Percentiles rank a stretch among this genome's conserved stretches.
Evolutionary conservation across 2,329 filamentous ascomycete genomes (phyloP).

Genomic region (Trichophyton rubrum): DNA sequence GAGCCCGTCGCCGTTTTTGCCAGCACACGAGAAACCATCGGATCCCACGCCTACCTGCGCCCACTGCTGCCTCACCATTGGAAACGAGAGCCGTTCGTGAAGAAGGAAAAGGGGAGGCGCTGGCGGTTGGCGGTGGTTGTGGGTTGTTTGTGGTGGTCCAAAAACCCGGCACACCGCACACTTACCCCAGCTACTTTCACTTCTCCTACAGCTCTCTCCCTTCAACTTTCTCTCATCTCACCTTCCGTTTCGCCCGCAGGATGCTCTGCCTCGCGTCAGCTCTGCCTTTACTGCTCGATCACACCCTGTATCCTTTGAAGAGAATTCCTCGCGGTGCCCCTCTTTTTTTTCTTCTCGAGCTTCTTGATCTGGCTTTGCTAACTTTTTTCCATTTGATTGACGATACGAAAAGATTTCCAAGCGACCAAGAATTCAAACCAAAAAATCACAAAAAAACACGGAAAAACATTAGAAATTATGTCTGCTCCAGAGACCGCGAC

Average conservation of each 20-base stretch:
- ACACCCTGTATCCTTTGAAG: conserved; percentile 8
- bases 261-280: not conserved
- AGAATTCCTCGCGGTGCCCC: not conserved
- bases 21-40: not conserved
- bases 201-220: not conserved
- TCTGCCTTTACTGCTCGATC: conserved; percentile 12
- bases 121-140: not conserved
- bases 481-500: conserved; percentile 65
- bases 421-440: not conserved
- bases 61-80: not conserved
- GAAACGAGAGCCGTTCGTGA: not conserved
- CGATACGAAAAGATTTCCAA: not conserved
- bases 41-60: not conserved
- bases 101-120: not conserved
- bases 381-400: not conserved
- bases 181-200: not conserved
- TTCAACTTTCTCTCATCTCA: not conserved
- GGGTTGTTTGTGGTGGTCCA: not conserved
- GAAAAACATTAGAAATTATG: conserved; percentile 57
- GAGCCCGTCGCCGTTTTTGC: too few species aligned
- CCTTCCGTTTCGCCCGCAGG: not conserved
- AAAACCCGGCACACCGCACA: not conserved
- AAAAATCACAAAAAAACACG: conserved; percentile 3
- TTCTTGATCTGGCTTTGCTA: not conserved
- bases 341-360: not conserved